phyloP scores from a whole-genome alignment of 2,329 filamentous ascomycete genomes.

The Delphinella strobiligena region DNA sequence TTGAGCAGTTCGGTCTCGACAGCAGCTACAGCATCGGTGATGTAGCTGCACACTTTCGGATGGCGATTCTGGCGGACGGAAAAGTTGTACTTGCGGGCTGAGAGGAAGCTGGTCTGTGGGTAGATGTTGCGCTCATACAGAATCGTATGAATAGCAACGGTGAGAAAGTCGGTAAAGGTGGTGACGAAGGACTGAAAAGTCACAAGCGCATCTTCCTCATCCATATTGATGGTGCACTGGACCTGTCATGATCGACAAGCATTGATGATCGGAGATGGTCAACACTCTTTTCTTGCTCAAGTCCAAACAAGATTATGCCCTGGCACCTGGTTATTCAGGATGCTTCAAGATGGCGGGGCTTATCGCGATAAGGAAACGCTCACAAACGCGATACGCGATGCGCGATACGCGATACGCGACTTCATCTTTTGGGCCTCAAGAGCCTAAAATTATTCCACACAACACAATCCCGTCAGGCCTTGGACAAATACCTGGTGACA shows the following conservation, averaged over 20 bases:
- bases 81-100: constrained; percentile 70
- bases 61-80: constrained; percentile 77
- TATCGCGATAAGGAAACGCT: no score
- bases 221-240: constrained; percentile 1
- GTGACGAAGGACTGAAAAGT: constrained; percentile 48
- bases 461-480: no score
- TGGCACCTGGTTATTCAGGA: no score
- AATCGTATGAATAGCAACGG: constrained; percentile 72
- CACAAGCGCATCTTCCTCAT: constrained; percentile 10
- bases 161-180: constrained; percentile 69
- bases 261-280: no score
- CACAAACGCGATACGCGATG: no score
- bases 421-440: no score
- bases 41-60: constrained; percentile 74
- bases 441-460: no score
- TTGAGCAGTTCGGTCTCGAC: constrained; percentile 57
- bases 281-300: no score
- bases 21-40: constrained; percentile 66
- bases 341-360: no score
- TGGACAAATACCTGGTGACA: no score
- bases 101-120: constrained; percentile 63
- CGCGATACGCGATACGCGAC: no score
- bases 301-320: no score
- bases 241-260: neutral
- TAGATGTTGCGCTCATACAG: constrained; percentile 75